These are phyloP conservation scores for Botrytis pseudocinerea DNA, from an alignment of 2,329 filamentous ascomycete species.

Conservation along the genomic window DNA sequence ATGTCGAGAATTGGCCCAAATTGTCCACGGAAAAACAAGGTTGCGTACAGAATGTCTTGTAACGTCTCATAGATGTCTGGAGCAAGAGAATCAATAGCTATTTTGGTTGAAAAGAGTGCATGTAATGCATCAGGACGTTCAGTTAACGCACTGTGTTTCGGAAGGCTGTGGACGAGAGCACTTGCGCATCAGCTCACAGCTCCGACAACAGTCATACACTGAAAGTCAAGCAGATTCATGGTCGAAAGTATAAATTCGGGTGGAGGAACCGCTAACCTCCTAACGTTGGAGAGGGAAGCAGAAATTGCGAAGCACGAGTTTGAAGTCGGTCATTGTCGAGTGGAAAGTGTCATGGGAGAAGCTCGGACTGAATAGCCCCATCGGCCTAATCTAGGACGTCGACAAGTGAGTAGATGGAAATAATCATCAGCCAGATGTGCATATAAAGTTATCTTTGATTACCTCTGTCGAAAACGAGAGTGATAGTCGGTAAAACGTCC, in stretches of 20 bases:
- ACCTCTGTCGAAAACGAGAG: neutral
- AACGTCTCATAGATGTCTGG: neutral
- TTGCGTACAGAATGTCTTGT: neutral
- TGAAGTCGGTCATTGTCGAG: neutral
- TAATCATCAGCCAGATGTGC: neutral
- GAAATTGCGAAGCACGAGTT: neutral
- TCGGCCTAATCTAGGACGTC: neutral
- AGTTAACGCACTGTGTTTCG: neutral
- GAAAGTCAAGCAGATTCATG: neutral
- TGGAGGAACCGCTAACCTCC: neutral
- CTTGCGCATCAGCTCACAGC: neutral
- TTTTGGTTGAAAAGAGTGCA: neutral
- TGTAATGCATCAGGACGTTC: neutral
- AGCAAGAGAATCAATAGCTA: neutral
- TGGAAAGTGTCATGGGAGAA: neutral
- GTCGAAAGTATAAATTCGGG: neutral
- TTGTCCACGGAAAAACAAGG: neutral
- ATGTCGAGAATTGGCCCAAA: neutral
- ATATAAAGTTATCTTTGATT: neutral
- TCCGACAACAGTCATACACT: neutral
- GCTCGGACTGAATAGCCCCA: neutral
- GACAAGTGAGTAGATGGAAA: neutral
- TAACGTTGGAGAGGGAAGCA: neutral
- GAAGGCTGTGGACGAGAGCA: neutral
- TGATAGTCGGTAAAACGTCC: neutral